Evolutionary conservation across 2,329 filamentous ascomycete species (phyloP), one percentile per base, ranked within the genome.

Genomic region (Curvularia hawaiiensis): DNA sequence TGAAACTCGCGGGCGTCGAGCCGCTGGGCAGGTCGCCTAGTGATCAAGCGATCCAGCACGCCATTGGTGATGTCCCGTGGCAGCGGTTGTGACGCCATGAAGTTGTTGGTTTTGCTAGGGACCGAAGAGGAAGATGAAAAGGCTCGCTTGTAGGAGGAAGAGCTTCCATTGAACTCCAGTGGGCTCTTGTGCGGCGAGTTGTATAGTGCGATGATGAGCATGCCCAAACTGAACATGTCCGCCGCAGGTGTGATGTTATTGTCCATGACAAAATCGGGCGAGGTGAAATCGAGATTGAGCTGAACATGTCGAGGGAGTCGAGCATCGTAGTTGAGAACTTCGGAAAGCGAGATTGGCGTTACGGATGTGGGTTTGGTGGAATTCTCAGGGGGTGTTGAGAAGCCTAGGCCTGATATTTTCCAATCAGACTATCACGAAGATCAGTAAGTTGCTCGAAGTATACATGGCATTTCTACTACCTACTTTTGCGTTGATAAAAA

Each of bases 351-450:
- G 65, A 98, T 88, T 10, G 91, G 90, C 41, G 88, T 84, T 48
- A 96, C 86, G 4, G 91, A 89, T 3, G 91, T 90, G 45, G 88
- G 83, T 64, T 90, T 88, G 28, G 86, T 88, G 20, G 90, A 90
- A 67, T 86, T 85, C 66, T 92, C 90, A 48, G 91, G 86, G 14
- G 92, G 90, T 45, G 90, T 90, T 73, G 90, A 91, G 75, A 97
- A 99, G 0, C 90, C 87, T 39, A 99, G 84, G n/a, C 94, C 95
- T 67, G 92, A 94, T 60, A 99, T 91, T 76, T 99, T 99, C 95
- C 95, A 99, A 77, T 99, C 95, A 47, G 91, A 96, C 88, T 91
- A 69, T 69, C 60, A 56, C 60, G 18, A 50, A 14, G 46, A 72
- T 77, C 63, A 77, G 76, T 53, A 66, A 57, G 38, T 24, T 38